Evolutionary conservation across 1,284 basidiomycete genomes (phyloP), one percentile per base, ranked within the genome.

Genomic region (Inonotus obliquus): DNA sequence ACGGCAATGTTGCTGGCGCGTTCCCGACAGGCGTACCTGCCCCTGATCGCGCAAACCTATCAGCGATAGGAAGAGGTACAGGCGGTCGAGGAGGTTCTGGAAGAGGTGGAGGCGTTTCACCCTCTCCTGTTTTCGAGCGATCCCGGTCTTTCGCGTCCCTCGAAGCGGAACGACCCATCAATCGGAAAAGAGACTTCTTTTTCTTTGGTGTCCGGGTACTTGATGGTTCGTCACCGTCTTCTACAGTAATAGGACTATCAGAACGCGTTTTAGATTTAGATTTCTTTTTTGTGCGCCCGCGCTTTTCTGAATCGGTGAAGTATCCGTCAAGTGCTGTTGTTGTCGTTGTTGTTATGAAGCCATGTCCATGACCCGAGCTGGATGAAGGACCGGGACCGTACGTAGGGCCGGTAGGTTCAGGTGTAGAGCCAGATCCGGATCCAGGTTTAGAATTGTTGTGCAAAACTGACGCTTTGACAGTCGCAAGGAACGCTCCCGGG

Each of bases 41-140:
- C n/a, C 59, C 60, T 1, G 55, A 25, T 17, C 63, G 35, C 19
- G 60, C 60, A 49, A 64, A 64, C 13, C 56, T 41, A 27, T 61
- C 59, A 4, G 63, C 63, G 32, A 64, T 64, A 10, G 63, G 63
- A 25, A 64, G 54, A 10, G 44, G 23, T 41, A 38, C 11, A 19
- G 60, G 63, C 19, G 61, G n/a, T 6, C 54, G 59, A 7, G 60
- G 59, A 17, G 63, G 63, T 21, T 44, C 41, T 13, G 59, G 49
- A n/a, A 38, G 7, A n/a, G 27, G 7, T n/a, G 57, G 51, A 14
- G 61, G 56, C 11, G 27, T 6, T 23, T 44, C 52, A 9, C 38
- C 29, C 37, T 47, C 23, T 32, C 9, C 41, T 47, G 59, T 7
- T 44, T 44, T 29, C 38, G 41, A 48, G 54, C 57, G 48, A 38